Percentiles rank a stretch among this genome's conserved stretches.
phyloP scores from a whole-genome alignment of 257 asterid species.

The Leptodermis oblonga region DNA sequence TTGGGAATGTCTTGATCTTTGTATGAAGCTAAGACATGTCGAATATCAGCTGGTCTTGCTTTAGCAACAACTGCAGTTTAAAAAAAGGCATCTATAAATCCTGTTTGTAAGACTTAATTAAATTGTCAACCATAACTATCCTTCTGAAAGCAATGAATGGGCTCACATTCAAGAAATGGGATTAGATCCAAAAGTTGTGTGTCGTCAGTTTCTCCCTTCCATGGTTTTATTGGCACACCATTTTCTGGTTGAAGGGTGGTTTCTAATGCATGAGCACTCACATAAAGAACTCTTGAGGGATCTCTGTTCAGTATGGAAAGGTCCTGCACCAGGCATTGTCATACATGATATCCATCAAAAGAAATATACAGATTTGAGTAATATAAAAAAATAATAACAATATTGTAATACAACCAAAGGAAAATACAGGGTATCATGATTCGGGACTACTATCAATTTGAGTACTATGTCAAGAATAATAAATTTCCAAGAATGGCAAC shows the following conservation, averaged over 20 bases:
- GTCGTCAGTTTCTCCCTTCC: slow-evolving; percentile 80
- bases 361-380: not conserved
- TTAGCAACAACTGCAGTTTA: slow-evolving; percentile 72
- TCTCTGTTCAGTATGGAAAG: slow-evolving; percentile 82
- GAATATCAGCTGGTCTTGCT: slow-evolving; percentile 71
- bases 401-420: not conserved
- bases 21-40: slow-evolving; percentile 76
- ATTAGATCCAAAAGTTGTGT: slow-evolving; percentile 83
- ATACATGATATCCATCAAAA: not conserved
- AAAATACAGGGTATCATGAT: not conserved
- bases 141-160: not conserved
- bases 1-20: slow-evolving; percentile 75
- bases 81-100: slow-evolving; percentile 14
- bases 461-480: not conserved
- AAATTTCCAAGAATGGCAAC: not conserved
- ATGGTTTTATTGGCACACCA: slow-evolving; percentile 55
- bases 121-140: slow-evolving; percentile 9
- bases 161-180: slow-evolving; percentile 89
- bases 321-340: slow-evolving; percentile 53
- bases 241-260: slow-evolving; percentile 83
- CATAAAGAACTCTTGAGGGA: slow-evolving; percentile 64
- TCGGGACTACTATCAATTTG: not conserved
- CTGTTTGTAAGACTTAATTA: not conserved
- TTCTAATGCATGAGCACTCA: slow-evolving; percentile 76
- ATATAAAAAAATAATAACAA: not conserved